A percentile compares a stretch with the other conserved stretches of the same genome.
phyloP scores from a whole-genome alignment of 148 eudicot species.

The Arctostaphylos glauca region DNA sequence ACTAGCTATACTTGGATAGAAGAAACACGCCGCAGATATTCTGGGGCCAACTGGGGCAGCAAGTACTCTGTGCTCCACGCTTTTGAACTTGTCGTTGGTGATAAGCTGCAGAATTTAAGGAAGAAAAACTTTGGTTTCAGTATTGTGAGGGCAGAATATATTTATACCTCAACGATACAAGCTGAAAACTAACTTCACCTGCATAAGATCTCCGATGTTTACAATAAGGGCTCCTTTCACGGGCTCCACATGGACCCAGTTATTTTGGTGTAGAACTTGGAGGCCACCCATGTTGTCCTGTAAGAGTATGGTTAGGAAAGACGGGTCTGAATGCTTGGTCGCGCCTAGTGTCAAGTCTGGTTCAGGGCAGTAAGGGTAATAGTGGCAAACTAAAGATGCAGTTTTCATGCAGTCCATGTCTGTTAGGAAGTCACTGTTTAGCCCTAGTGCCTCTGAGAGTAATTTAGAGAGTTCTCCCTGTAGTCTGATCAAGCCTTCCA shows the following conservation, averaged over 20 bases:
- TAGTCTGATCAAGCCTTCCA: slow-evolving; percentile 26
- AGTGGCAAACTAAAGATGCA: slow-evolving; percentile 48
- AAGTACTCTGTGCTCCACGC: slow-evolving; percentile 84
- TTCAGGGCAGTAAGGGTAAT: slow-evolving; percentile 59
- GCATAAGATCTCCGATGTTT: slow-evolving; percentile 53
- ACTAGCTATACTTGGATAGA: slow-evolving; percentile 53
- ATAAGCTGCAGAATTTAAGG: slow-evolving; percentile 45
- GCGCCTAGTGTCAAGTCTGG: slow-evolving; percentile 52
- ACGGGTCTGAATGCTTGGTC: slow-evolving; percentile 55
- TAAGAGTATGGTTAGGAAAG: slow-evolving; percentile 42
- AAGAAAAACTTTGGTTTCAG: neutral
- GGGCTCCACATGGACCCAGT: slow-evolving; percentile 47
- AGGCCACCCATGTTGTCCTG: slow-evolving; percentile 52
- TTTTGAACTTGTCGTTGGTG: slow-evolving; percentile 75
- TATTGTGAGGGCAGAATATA: neutral
- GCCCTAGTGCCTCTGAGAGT: slow-evolving; percentile 54
- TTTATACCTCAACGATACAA: neutral
- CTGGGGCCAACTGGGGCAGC: slow-evolving; percentile 54
- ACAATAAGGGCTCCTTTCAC: slow-evolving; percentile 47
- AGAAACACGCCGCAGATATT: slow-evolving; percentile 71
- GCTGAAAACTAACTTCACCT: slow-evolving; percentile 28
- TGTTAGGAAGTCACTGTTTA: slow-evolving; percentile 33
- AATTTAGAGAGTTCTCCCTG: slow-evolving; percentile 31
- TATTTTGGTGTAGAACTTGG: slow-evolving; percentile 46
- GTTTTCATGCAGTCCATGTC: slow-evolving; percentile 45